A percentile compares a stretch with the other conserved stretches of the same genome.
Conservation (phyloP, 768 basidiomycete species). For the Suillus alpinus region DNA sequence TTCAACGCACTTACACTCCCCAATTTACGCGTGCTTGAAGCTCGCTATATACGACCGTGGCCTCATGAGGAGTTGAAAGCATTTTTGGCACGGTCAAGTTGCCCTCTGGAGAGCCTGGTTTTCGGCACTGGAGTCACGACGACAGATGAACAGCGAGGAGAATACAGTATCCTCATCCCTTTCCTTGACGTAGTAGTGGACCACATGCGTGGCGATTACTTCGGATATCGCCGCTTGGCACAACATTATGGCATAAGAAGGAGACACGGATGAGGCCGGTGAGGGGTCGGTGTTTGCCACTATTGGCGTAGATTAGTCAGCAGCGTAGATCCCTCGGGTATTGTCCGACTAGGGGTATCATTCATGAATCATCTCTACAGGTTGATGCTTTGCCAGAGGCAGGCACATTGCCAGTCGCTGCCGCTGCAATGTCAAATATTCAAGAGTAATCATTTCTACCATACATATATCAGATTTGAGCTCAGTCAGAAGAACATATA, state of each 20-base stretch:
- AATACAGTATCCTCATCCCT: background rate
- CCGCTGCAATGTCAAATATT: background rate
- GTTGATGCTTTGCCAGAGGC: background rate
- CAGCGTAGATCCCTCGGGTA: too few relatives aligned
- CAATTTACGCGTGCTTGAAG: background rate
- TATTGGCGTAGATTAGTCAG: too few relatives aligned
- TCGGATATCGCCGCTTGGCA: background rate
- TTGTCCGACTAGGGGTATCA: too few relatives aligned
- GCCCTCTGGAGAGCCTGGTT: background rate
- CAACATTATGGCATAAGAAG: background rate
- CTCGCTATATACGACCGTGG: background rate
- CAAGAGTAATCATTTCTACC: background rate
- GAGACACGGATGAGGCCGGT: background rate
- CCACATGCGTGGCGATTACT: background rate
- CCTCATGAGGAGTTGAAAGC: background rate
- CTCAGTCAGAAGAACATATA: background rate
- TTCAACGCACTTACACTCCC: background rate
- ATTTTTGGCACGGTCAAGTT: background rate
- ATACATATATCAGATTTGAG: background rate
- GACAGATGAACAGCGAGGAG: background rate
- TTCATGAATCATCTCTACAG: too few relatives aligned
- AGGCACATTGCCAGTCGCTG: background rate
- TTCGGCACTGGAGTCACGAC: background rate
- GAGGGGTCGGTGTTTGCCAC: too few relatives aligned
- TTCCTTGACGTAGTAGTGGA: background rate